Conservation (phyloP, 352 stramenopile genomes). For the Pythium vanterpoolii region DNA sequence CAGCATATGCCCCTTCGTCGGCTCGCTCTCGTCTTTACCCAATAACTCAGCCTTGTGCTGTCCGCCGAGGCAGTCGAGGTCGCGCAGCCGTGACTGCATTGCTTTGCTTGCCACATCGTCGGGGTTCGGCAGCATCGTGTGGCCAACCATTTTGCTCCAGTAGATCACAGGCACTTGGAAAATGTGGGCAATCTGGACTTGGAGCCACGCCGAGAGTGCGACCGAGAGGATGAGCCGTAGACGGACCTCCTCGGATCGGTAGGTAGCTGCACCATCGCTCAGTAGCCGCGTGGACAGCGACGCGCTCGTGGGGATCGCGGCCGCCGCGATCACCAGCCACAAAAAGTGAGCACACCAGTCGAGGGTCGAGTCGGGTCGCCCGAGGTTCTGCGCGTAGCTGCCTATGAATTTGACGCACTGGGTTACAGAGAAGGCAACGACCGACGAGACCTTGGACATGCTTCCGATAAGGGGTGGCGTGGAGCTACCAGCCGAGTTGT, state of each 20-base stretch:
- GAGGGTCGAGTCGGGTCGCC: neutral
- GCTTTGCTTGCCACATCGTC: neutral
- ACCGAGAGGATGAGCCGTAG: neutral
- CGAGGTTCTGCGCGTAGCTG: slow-evolving; percentile 2
- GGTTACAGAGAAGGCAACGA: neutral
- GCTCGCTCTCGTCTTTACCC: too few relatives aligned
- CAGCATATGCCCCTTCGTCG: too few relatives aligned
- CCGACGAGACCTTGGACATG: neutral
- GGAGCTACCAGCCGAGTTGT: neutral
- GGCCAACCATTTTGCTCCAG: neutral
- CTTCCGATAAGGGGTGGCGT: neutral
- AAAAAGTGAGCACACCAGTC: neutral
- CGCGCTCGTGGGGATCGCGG: neutral
- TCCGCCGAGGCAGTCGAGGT: neutral
- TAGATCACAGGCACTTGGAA: slow-evolving; percentile 1
- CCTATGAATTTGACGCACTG: neutral
- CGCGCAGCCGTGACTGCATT: neutral
- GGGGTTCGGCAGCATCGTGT: neutral
- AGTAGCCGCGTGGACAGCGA: neutral
- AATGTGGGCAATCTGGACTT: neutral
- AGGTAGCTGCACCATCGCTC: neutral
- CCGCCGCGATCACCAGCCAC: neutral
- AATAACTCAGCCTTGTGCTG: neutral
- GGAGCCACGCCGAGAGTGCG: neutral
- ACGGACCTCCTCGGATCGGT: neutral